Evolutionary conservation across 192 early-diverging fungal genomes (phyloP), one percentile per base, ranked within the genome.

Genomic region (Pilaira anomala): DNA sequence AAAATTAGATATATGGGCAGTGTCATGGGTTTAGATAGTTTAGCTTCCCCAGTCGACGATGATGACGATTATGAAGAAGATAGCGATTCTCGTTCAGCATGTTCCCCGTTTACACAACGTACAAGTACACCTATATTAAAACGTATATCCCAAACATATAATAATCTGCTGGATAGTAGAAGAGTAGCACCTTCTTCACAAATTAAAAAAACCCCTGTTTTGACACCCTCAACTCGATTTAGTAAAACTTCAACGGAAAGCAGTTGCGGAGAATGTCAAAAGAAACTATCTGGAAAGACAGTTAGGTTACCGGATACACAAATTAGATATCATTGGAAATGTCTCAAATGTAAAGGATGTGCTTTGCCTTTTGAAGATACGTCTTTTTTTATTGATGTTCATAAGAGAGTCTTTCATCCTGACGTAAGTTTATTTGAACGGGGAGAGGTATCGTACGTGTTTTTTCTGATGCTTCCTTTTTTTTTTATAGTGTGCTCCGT

Each of bases 291-390:
- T 12, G 67, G 67, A 16, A 69, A 69, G 44, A 61, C 41, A 11
- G 67, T 61, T 7, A 52, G 54, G 5, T 53, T 69, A 40, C 67
- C 67, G 7, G 60, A 54, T 24, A 56, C 21, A 26, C 7, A 49
- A 22, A 24, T 26, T 18, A 50, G 22, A 29, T 63, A 63, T 39
- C 71, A 73, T 24, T 63, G 60, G 65, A 48, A 52, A 22, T 73
- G 71, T 63, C 44, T 73, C 5, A 29, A 29, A 19, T 73, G 71
- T 45, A 40, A 50, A 11, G 13, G 39, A 0, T 73, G 71, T 36
- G 21, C 56, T 3, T 12, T 62, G n/a, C 40, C 56, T 19, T 63
- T 73, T 41, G 60, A 62, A 24, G 25, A 54, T 18, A 63, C 42
- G 7, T 52, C 40, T 11, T 67, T 66, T 44, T 67, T 58, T 57